Base-by-base conservation (phyloP, 2,329 filamentous ascomycete species). In the Ophiobolus disseminans region DNA sequence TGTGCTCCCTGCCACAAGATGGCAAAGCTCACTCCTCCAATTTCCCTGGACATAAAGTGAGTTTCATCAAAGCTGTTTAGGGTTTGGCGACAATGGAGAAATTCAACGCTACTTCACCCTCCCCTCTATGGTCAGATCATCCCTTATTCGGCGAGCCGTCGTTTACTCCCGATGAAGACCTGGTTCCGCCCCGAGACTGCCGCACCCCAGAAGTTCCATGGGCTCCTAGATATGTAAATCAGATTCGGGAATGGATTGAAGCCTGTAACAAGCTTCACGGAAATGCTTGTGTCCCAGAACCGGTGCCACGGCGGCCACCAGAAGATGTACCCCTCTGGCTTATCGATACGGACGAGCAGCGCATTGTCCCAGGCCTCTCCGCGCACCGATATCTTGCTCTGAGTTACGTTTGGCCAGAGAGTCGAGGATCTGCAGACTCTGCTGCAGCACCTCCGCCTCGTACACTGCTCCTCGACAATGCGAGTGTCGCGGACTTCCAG, bases 371-470 rank as follows among this genome's bases (percentile, higher is more conserved):
- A 10, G 25, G 25, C n/a, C 9, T 28, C n/a, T 28, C 25, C 9
- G 25, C 25, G n/a, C 10, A 28, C 17, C n/a, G 25, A 13, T 45
- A 45, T 31, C 31, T 45, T 5, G 42, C 42, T 9, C 42, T 45
- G 31, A 45, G 42, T 21, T 45, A 45, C 21, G 32, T 37, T 14
- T 45, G 32, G 42, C 42, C 31, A 19, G 22, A 38, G 16, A 26
- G 6, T 10, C 20, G n/a, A 35, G 25, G 21, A 13, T 11, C 9
- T 28, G 13, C 21, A 22, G 14, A n/a, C 13, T n/a, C 31, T 17
- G 19, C 13, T 5, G 20, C 5, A 2, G 20, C 5, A 2, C 20
- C 19, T 4, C 13, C 19, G 19, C 22, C 19, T 7, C 25, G 25
- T n/a, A 28, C 25, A 9, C 34, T 36, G 32, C 32, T 19, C 6